Base-by-base conservation (phyloP, 2,329 filamentous ascomycete genomes). In the Tolypocladium paradoxum region DNA sequence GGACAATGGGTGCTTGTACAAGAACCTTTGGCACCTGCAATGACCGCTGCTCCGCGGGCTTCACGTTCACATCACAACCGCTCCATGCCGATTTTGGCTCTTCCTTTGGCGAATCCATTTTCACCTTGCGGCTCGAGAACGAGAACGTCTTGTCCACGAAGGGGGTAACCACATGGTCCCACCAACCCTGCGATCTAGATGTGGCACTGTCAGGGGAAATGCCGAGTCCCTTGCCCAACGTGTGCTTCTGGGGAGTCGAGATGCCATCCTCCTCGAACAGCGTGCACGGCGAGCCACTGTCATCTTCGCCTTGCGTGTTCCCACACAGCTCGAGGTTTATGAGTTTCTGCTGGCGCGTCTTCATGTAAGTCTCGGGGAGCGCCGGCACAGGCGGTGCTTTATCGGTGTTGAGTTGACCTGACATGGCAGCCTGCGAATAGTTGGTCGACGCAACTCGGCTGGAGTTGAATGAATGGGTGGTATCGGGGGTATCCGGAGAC, bases 121-220 rank as follows among this genome's bases (percentile, higher is more conserved):
- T 66, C 49, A 65, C 53, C 60, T 62, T 68, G 48, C 69, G 68
- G 48, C 68, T 70, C 48, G 72, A 69, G 24, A 77, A 74, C 37
- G 73, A 75, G 16, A 70, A 60, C 49, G 59, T 68, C 61, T 59
- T 76, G 61, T 77, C 73, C 18, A 69, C 61, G 61, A 90, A 90
- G 0, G 87, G 87, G 1, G 86, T 87, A 8, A 79, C 84, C 53
- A 90, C 81, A 58, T 87, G 77, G 61, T 88, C 87, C 87, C 87
- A 90, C 86, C 87, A 90, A 22, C 87, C 87, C 55, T 77, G 76
- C 29, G 84, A 85, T 53, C 76, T 76, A 12, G 79, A 77, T 43
- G 73, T 76, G 31, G 78, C 80, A 40, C 78, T 80, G 48, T 75
- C 67, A 46, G 75, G 66, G 43, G 71, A 68, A 58, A 71, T 49